phyloP scores from a whole-genome alignment of 345 rosid genomes.

The Balakata baccata region DNA sequence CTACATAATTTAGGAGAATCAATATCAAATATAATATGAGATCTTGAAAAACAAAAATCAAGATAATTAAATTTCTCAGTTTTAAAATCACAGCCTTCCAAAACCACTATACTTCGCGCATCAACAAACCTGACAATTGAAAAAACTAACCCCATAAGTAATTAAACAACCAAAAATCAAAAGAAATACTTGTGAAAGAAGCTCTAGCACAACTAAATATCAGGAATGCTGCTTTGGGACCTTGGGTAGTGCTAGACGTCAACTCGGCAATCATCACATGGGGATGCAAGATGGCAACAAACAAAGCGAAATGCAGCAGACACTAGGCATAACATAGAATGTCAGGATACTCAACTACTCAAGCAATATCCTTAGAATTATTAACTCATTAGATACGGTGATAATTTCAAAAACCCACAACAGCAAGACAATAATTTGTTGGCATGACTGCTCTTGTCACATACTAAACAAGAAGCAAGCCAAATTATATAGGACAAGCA shows the following conservation, averaged over 20 bases:
- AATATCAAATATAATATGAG: not conserved
- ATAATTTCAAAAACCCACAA: not conserved
- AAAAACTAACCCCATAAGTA: not conserved
- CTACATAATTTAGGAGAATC: constrained; percentile 32
- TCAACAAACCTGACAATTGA: not conserved
- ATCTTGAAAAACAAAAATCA: not conserved
- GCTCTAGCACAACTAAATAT: not conserved
- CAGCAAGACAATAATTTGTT: too few relatives aligned
- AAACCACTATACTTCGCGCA: not conserved
- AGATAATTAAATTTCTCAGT: not conserved
- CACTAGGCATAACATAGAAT: too few relatives aligned
- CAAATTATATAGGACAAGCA: too few relatives aligned
- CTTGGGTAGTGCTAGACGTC: not conserved
- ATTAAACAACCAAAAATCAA: not conserved
- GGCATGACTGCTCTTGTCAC: too few relatives aligned
- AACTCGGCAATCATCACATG: too few relatives aligned
- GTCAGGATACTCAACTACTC: too few relatives aligned
- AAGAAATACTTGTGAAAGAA: not conserved
- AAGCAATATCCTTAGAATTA: too few relatives aligned
- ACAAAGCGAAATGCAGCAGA: too few relatives aligned
- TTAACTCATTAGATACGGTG: not conserved
- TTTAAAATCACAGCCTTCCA: not conserved
- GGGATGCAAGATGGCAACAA: too few relatives aligned
- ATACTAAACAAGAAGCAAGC: too few relatives aligned
- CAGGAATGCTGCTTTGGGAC: not conserved